Conservation (phyloP, 495 filamentous ascomycete genomes). For the Penicillium chermesinum region DNA sequence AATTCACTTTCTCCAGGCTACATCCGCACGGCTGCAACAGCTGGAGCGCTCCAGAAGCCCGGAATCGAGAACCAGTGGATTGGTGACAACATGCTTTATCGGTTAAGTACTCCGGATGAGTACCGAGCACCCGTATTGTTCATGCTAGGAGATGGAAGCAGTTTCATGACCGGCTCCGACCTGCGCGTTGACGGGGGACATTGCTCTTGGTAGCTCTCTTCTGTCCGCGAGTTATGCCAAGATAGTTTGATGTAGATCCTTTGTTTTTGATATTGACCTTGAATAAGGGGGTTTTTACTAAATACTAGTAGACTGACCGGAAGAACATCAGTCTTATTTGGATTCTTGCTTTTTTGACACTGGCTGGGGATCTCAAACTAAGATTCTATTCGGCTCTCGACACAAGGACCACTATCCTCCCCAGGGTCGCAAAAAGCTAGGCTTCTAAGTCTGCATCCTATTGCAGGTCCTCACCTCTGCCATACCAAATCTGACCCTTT, state of each 20-base stretch:
- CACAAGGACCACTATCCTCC: too few species aligned
- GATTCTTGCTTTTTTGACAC: too few species aligned
- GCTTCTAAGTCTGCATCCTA: not conserved
- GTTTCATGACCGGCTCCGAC: constrained; percentile 64
- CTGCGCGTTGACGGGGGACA: constrained; percentile 19
- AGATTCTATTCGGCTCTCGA: too few species aligned
- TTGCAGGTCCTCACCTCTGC: constrained; percentile 58
- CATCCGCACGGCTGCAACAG: constrained; percentile 26
- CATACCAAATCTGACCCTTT: constrained; percentile 72
- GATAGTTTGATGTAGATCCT: too few species aligned
- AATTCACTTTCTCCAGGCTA: constrained; percentile 35
- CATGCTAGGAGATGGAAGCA: constrained; percentile 63
- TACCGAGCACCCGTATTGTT: constrained; percentile 72
- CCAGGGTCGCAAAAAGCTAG: too few species aligned
- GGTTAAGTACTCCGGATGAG: constrained; percentile 65
- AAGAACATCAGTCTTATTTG: too few species aligned
- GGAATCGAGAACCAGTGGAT: constrained; percentile 68
- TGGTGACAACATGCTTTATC: constrained; percentile 51
- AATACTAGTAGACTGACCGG: too few species aligned
- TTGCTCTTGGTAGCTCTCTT: constrained; percentile 17
- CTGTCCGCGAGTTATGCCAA: too few species aligned
- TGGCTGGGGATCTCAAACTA: too few species aligned
- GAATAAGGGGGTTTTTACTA: too few species aligned
- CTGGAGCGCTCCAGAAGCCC: constrained; percentile 12
- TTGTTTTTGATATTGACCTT: too few species aligned